Conservation (phyloP, 495 filamentous ascomycete species). For the Wilcoxina mikolae region DNA sequence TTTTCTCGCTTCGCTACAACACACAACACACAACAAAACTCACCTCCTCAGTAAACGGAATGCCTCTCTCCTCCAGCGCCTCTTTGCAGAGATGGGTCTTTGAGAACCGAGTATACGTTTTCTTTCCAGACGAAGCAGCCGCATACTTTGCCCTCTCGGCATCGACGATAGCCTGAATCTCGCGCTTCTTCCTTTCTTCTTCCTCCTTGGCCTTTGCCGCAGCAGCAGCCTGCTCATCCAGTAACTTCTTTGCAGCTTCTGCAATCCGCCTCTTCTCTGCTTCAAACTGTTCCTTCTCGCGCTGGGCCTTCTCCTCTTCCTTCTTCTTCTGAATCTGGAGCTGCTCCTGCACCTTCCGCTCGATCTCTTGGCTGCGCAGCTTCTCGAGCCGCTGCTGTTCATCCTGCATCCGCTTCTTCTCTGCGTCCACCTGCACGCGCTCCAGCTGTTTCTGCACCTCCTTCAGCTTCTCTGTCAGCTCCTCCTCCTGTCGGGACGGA, state of each 20-base stretch:
- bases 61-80: conserved; percentile 25
- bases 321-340: conserved; percentile 1
- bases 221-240: not conserved
- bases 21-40: conserved; percentile 4
- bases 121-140: not conserved
- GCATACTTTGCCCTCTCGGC: conserved; percentile 4
- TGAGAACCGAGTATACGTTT: conserved; percentile 26
- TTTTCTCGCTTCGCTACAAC: not conserved
- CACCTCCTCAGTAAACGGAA: conserved; percentile 27
- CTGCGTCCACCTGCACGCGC: conserved; percentile 14
- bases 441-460: conserved; percentile 17
- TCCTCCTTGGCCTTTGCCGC: not conserved
- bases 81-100: conserved; percentile 28
- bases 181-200: not conserved
- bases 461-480: conserved; percentile 15
- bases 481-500: conserved; percentile 5
- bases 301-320: conserved; percentile 1
- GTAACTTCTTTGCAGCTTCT: not conserved
- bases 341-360: conserved; percentile 20
- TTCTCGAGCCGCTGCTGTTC: conserved; percentile 15
- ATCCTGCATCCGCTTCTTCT: conserved; percentile 15
- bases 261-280: not conserved
- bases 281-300: not conserved
- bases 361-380: conserved; percentile 19
- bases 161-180: not conserved